Conservation (phyloP, 1,284 basidiomycete species). For the Puccinia novopanici region DNA sequence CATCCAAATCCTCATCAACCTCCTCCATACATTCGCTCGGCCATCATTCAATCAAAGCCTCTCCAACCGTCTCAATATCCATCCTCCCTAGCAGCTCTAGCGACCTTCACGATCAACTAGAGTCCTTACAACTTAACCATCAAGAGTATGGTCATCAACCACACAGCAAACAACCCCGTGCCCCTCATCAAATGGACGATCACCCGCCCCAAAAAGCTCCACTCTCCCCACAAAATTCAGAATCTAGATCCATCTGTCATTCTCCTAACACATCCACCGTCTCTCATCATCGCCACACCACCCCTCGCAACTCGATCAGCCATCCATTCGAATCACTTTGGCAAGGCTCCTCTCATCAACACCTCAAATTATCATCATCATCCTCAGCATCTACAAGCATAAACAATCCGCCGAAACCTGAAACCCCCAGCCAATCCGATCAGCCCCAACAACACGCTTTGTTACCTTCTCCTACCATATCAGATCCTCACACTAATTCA, state of each 20-base stretch:
- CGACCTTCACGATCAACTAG: constrained; percentile 5
- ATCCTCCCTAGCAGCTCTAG: constrained; percentile 5
- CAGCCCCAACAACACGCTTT: background rate
- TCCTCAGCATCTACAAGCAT: constrained; percentile 10
- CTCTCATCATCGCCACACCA: constrained; percentile 23
- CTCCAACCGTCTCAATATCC: constrained; percentile 39
- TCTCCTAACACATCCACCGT: constrained; percentile 18
- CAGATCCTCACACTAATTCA: background rate
- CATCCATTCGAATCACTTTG: constrained; percentile 42
- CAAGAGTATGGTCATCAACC: constrained; percentile 4
- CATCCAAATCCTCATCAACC: constrained; percentile 30
- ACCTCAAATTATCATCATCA: constrained; percentile 1
- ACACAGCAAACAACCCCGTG: background rate
- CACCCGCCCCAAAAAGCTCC: background rate
- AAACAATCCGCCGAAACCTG: constrained; percentile 12
- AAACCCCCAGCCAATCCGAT: background rate
- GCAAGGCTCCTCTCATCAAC: constrained; percentile 39
- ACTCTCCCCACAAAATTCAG: background rate
- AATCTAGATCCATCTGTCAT: constrained; percentile 9
- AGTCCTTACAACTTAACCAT: constrained; percentile 20
- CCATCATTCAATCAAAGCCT: constrained; percentile 40
- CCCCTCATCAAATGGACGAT: constrained; percentile 3
- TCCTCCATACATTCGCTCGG: constrained; percentile 12
- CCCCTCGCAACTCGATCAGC: constrained; percentile 9
- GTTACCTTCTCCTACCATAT: constrained; percentile 1